phyloP scores from a whole-genome alignment of 169 alveolate genomes.

The Condylostoma magnum region DNA sequence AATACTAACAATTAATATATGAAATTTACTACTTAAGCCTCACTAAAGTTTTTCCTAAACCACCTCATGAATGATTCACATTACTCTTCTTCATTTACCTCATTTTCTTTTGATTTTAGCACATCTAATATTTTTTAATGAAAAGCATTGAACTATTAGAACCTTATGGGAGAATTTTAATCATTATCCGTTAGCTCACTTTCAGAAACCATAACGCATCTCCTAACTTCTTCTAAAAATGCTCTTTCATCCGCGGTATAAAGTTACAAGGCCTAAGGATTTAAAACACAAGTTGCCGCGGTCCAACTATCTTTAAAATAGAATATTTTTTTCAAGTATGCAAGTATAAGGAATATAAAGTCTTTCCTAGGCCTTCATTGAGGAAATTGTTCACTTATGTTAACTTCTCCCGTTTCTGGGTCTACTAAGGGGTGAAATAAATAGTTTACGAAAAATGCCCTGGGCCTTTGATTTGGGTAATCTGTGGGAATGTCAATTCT shows the following conservation, averaged over 20 bases:
- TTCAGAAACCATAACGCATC: conserved; percentile 10
- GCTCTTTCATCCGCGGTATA: background rate
- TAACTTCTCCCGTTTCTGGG: conserved; percentile 35
- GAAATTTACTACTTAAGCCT: too few species aligned
- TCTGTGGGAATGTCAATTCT: conserved; percentile 45
- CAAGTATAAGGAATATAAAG: conserved; percentile 16
- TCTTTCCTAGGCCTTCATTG: conserved; percentile 19
- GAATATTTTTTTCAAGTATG: background rate
- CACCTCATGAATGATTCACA: conserved; percentile 25
- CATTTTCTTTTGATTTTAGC: background rate
- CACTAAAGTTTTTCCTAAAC: conserved; percentile 22
- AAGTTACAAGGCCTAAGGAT: conserved; percentile 2
- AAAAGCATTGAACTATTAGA: conserved; percentile 4
- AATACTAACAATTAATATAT: too few species aligned
- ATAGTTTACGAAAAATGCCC: conserved; percentile 32
- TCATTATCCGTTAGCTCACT: background rate
- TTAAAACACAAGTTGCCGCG: background rate
- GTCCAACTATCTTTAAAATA: background rate
- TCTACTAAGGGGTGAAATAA: conserved; percentile 63
- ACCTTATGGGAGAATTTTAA: background rate
- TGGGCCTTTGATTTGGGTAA: conserved; percentile 57
- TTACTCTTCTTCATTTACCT: background rate
- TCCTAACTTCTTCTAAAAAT: conserved; percentile 1
- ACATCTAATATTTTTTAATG: conserved; percentile 12
- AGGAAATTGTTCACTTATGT: conserved; percentile 29